phyloP scores from a whole-genome alignment of 2,329 filamentous ascomycete genomes.

The Phialophora verrucosa region DNA sequence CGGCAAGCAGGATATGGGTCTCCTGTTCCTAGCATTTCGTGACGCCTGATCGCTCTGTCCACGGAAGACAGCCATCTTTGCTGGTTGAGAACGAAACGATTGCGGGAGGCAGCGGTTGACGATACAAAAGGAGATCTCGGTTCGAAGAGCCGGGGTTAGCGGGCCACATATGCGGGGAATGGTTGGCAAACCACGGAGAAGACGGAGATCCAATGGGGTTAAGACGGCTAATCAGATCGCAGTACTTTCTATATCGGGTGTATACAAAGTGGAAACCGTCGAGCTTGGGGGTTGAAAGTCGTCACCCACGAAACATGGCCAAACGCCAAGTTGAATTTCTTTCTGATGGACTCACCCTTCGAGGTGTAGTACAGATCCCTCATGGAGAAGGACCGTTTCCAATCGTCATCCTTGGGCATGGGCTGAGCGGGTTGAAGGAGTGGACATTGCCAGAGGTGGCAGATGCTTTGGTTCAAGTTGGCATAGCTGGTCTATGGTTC shows the following conservation, averaged over 20 bases:
- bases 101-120: not conserved
- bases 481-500: slow-evolving; percentile 28
- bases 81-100: not conserved
- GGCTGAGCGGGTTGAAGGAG: slow-evolving; percentile 26
- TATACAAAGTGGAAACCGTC: not conserved
- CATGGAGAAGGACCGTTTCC: slow-evolving; percentile 16
- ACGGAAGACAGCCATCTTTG: slow-evolving; percentile 2
- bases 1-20: slow-evolving; percentile 87
- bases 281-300: not conserved
- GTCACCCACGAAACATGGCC: not conserved
- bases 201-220: slow-evolving; percentile 4
- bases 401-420: slow-evolving; percentile 26
- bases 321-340: slow-evolving; percentile 21
- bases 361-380: slow-evolving; percentile 23
- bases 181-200: slow-evolving; percentile 12
- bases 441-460: slow-evolving; percentile 30
- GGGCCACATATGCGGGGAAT: slow-evolving; percentile 1
- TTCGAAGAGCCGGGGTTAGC: slow-evolving; percentile 15
- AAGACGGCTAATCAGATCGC: not conserved
- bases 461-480: slow-evolving; percentile 20
- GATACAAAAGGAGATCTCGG: slow-evolving; percentile 7
- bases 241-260: not conserved
- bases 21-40: slow-evolving; percentile 67
- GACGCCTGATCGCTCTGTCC: not conserved
- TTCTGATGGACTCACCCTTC: slow-evolving; percentile 26